Percentiles rank a stretch among this genome's conserved stretches.
Conservation (phyloP, 2,329 filamentous ascomycete species). For the Sarocladium kiliense region DNA sequence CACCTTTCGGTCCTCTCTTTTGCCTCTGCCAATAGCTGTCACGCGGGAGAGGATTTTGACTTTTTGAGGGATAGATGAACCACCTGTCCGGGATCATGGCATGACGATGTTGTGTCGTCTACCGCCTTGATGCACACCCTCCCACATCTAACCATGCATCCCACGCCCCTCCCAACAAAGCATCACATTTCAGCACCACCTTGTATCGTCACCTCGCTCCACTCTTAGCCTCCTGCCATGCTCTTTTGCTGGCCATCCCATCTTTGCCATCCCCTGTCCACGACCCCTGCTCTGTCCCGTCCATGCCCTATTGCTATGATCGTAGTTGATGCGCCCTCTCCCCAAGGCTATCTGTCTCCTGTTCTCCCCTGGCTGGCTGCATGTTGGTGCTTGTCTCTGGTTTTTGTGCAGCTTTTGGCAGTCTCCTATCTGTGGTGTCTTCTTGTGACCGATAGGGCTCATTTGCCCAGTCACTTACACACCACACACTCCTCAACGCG, state of each 20-base stretch:
- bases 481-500: not conserved
- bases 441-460: not conserved
- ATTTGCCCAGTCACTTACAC: conserved; percentile 3
- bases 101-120: conserved; percentile 1
- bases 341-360: not conserved
- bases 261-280: conserved; percentile 8
- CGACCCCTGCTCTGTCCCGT: conserved; percentile 5
- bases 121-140: conserved; percentile 6
- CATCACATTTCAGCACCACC: conserved; percentile 9
- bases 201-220: conserved; percentile 1
- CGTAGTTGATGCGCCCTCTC: conserved; percentile 1
- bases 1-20: not conserved
- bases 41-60: not conserved
- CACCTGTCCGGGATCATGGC: not conserved
- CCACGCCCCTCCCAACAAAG: conserved; percentile 3
- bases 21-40: not conserved
- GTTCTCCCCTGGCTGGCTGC: not conserved
- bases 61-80: not conserved
- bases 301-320: conserved; percentile 1
- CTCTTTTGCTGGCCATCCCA: conserved; percentile 6
- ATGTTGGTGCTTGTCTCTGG: not conserved
- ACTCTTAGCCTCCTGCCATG: conserved; percentile 9
- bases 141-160: conserved; percentile 1
- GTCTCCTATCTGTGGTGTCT: not conserved
- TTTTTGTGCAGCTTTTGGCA: not conserved